phyloP scores from a whole-genome alignment of 2,329 filamentous ascomycete species.

The Claviceps humidiphila region DNA sequence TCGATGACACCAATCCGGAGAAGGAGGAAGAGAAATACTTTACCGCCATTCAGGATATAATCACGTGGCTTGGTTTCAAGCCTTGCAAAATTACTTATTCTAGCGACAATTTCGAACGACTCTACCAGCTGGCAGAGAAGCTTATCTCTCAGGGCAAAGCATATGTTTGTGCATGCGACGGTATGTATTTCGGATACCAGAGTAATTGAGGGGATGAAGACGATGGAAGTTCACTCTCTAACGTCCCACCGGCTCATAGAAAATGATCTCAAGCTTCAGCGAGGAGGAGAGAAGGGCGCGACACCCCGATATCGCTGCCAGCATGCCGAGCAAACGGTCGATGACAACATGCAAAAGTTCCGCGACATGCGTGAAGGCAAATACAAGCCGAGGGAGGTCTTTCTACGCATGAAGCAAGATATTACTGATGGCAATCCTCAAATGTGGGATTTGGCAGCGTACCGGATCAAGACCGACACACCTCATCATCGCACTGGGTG shows the following conservation, averaged over 20 bases:
- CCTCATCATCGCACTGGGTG: slow-evolving; percentile 68
- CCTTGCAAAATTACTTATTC: slow-evolving; percentile 56
- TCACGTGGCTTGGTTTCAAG: slow-evolving; percentile 61
- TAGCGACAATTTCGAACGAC: slow-evolving; percentile 70
- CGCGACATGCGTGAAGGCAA: slow-evolving; percentile 83
- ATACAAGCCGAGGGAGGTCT: slow-evolving; percentile 72
- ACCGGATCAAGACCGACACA: slow-evolving; percentile 60
- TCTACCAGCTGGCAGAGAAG: slow-evolving; percentile 77
- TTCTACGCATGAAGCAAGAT: slow-evolving; percentile 87
- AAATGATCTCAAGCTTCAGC: slow-evolving; percentile 72
- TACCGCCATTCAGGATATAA: slow-evolving; percentile 74
- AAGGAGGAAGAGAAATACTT: slow-evolving; percentile 88
- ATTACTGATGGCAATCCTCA: slow-evolving; percentile 76
- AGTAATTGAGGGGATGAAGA: too few species aligned
- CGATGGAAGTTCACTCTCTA: background rate
- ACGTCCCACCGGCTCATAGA: slow-evolving; percentile 25
- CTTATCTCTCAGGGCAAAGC: slow-evolving; percentile 54
- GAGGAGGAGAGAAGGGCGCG: slow-evolving; percentile 60
- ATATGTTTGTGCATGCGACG: slow-evolving; percentile 77
- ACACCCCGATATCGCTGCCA: slow-evolving; percentile 64
- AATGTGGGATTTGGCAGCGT: slow-evolving; percentile 93
- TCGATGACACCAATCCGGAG: slow-evolving; percentile 92
- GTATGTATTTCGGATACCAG: slow-evolving; percentile 31
- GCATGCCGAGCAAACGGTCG: slow-evolving; percentile 61
- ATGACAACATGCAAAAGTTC: slow-evolving; percentile 72